Base-by-base conservation (phyloP, 2,329 filamentous ascomycete genomes). In the Scortechinia acanthostroma region DNA sequence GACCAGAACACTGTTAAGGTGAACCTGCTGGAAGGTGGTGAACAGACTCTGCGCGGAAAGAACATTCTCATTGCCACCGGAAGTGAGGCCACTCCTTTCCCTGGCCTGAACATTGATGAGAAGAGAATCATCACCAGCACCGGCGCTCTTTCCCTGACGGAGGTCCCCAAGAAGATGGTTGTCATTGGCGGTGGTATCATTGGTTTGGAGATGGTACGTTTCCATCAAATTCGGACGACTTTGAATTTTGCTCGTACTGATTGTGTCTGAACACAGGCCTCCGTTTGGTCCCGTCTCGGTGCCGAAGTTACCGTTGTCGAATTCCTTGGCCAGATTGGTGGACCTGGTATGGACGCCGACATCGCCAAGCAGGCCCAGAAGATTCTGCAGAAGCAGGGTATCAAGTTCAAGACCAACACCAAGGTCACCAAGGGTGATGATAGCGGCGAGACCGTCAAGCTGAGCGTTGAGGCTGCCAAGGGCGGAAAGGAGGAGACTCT, bases 131-230 rank as follows among this genome's bases (percentile, higher is more conserved):
- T 98, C 61, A 95, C 90, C 58, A 96, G 90, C 73, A 98, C 93
- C 45, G 93, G 93, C 53, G 93, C 93, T 53, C 85, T 98, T 60
- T 77, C 90, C 33, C 77, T 98, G 49, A 77, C 88, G 58, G 79
- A 95, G 73, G 87, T 98, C 28, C 93, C 93, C 37, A 90, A 96
- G 77, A 93, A 88, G 70, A 86, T 98, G 87, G 75, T 94, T 52
- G 93, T 98, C 58, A 96, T 98, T 62, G 93, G 93, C 56, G 93
- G 93, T 63, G 93, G 93, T 65, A 98, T 98, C 66, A 98, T 98
- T 60, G 93, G 93, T 63, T 81, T 98, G 35, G 93, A 98, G 71
- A 98, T 98, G 93, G 89, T 74, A 40, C 20, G 35, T 17, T 6
- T 19, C 20, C 6, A 6, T 6, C 46, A 43, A 42, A 42, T 42